Conservation (phyloP, 306 rosid species). For the Gillenia trifoliata region DNA sequence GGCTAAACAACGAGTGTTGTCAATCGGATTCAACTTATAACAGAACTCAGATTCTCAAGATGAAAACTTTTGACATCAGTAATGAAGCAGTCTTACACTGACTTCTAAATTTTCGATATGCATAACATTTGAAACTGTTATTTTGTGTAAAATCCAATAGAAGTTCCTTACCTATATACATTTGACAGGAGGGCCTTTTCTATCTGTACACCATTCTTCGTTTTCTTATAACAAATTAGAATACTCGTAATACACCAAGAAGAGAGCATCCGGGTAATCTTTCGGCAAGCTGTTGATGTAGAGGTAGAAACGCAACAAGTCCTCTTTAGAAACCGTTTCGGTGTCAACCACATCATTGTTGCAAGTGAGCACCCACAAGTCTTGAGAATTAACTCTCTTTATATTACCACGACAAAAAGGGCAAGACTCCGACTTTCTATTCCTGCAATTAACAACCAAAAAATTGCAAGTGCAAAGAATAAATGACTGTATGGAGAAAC, state of each 20-base stretch:
- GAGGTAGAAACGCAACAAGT: conserved; percentile 73
- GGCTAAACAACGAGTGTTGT: no score
- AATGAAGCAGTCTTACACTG: conserved; percentile 5
- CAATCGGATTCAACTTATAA: background rate
- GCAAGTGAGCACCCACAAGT: conserved; percentile 92
- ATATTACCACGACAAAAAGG: conserved; percentile 93
- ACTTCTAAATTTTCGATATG: conserved; percentile 16
- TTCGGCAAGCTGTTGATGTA: conserved; percentile 84
- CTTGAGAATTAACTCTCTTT: conserved; percentile 91
- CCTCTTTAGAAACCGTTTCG: conserved; percentile 80
- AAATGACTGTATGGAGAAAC: background rate
- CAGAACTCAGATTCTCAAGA: background rate
- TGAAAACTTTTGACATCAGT: background rate
- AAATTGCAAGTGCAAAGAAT: background rate
- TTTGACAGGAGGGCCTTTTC: conserved; percentile 40
- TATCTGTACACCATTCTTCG: conserved; percentile 58
- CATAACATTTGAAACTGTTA: conserved; percentile 12
- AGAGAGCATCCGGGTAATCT: conserved; percentile 87
- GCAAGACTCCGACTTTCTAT: conserved; percentile 74
- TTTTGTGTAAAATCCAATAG: conserved; percentile 28
- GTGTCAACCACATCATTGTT: conserved; percentile 83
- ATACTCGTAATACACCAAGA: conserved; percentile 82
- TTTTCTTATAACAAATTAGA: conserved; percentile 44
- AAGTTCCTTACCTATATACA: conserved; percentile 65
- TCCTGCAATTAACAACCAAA: conserved; percentile 47